Evolutionary conservation across 1,284 basidiomycete species (phyloP).

Genomic region (Lentinula novae-zelandiae): DNA sequence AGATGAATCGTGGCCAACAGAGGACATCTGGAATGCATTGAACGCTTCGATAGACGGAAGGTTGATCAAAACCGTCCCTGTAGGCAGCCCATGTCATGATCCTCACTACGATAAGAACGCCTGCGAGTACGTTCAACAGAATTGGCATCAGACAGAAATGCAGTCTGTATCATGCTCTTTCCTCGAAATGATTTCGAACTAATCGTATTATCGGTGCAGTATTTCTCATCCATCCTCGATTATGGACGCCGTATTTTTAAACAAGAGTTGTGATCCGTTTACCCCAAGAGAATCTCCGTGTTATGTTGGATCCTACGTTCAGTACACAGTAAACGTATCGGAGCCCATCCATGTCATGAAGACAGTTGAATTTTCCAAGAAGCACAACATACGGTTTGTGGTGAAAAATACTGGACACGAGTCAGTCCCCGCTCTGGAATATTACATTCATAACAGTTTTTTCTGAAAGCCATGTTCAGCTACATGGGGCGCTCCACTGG

Average conservation of each 20-base stretch:
- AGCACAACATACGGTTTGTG: conserved; percentile 22
- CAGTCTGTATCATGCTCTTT: conserved; percentile 13
- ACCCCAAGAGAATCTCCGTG: conserved; percentile 16
- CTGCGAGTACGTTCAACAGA: conserved; percentile 11
- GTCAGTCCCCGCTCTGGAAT: conserved; percentile 5
- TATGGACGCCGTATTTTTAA: conserved; percentile 18
- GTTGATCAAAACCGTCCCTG: conserved; percentile 21
- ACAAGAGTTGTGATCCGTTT: conserved; percentile 24
- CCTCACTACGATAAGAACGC: conserved; percentile 13
- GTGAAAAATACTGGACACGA: conserved; percentile 24
- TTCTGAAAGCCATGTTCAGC: not conserved
- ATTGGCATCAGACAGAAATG: conserved; percentile 17
- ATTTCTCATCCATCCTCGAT: conserved; percentile 15
- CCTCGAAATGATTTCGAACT: not conserved
- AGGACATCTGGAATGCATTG: conserved; percentile 20
- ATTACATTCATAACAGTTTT: not conserved
- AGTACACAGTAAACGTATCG: conserved; percentile 23
- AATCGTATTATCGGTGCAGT: not conserved
- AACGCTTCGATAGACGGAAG: conserved; percentile 20
- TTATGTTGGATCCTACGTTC: conserved; percentile 19
- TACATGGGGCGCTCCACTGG: conserved; percentile 22
- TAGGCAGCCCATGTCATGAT: conserved; percentile 20
- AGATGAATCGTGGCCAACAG: conserved; percentile 19
- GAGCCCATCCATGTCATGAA: conserved; percentile 17
- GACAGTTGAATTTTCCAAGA: conserved; percentile 19